Conservation (phyloP, 768 basidiomycete genomes). For the Boletus huronensis region DNA sequence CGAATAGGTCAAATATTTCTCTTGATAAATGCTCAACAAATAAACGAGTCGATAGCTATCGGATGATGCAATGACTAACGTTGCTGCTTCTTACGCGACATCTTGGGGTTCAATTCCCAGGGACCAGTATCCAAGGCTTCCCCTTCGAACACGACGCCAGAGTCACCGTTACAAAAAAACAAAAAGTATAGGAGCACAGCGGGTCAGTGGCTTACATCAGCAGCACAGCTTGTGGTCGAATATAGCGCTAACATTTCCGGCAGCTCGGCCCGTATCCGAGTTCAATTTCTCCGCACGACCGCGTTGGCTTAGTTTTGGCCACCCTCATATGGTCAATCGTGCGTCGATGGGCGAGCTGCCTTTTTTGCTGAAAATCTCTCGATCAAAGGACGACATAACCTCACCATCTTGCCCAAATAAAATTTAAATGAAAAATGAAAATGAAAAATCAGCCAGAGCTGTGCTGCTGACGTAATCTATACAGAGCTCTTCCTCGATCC, state of each 20-base stretch:
- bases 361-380: neutral
- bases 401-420: neutral
- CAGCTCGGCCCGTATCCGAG: conserved; percentile 30
- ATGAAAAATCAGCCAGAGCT: neutral
- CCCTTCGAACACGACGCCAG: neutral
- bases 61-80: conserved; percentile 62
- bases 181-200: too few relatives aligned
- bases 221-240: conserved; percentile 24
- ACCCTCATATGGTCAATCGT: neutral
- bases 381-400: neutral
- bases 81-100: conserved; percentile 56
- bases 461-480: neutral
- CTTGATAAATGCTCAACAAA: neutral
- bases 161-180: too few relatives aligned
- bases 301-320: neutral
- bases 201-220: neutral
- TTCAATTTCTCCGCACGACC: neutral
- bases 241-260: conserved; percentile 67
- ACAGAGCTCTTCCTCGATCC: neutral
- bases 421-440: neutral
- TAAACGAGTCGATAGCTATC: conserved; percentile 3
- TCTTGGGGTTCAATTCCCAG: conserved; percentile 29
- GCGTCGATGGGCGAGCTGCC: neutral
- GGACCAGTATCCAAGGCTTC: neutral
- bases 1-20: neutral